Evolutionary conservation across 306 rosid genomes (phyloP), one percentile per base, ranked within the genome.

Genomic region (Dryas octopetala): DNA sequence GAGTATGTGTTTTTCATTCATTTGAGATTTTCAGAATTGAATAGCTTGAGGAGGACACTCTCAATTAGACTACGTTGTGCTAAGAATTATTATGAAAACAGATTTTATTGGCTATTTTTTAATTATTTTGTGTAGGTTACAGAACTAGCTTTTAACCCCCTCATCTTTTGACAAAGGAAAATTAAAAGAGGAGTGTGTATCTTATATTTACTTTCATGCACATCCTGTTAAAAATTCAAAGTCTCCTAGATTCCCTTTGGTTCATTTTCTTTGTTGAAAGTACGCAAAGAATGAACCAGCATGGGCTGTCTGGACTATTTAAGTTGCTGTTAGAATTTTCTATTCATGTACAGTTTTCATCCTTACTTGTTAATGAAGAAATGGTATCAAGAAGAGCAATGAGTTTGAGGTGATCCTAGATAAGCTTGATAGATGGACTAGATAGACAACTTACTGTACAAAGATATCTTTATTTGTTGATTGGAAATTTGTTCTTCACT

Each of bases 1-100:
- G 99, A 88, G 99, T 95, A 83, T 51, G 97, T 79, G 49, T 54
- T 70, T 70, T 40, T 58, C 69, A 49, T 57, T 19, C 19, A 19
- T 12, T 57, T 12, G n/a, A 41, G 64, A 44, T n/a, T 59, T 32
- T 14, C 9, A 46, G 6, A 58, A 48, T 46, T 8, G 68, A 19
- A 7, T 63, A 63, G 1, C 32, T 66, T 45, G 53, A 45, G 44
- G 14, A 66, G n/a, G 40, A 66, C 17, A 12, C 40, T 12, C 7
- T 16, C 1, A 0, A 9, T 63, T 14, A 41, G 16, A 41, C 61
- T n/a, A 61, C 12, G 45, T 61, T 32, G 3, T 61, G 66, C 66
- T 44, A 61, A 28, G 66, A 32, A 61, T 61, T 46, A 32, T 32
- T 28, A 28, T 32, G 19, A 61, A 61, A 32, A 44, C 17, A 12